Evolutionary conservation across 768 basidiomycete genomes (phyloP).

Genomic region (Lentinula aciculospora): DNA sequence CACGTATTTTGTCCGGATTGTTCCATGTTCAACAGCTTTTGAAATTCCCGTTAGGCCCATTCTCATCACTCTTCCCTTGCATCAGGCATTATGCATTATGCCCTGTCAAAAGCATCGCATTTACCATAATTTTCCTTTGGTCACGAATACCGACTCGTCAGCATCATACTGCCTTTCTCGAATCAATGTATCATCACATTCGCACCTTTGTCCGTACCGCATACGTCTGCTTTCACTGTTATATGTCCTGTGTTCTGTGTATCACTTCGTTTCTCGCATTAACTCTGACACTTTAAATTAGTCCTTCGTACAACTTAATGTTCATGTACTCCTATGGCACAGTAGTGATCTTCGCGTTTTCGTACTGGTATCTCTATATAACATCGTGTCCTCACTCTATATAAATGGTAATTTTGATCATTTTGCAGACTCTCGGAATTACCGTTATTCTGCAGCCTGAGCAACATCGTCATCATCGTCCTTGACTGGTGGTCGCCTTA

Average conservation of each 20-base stretch:
- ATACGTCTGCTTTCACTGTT: neutral
- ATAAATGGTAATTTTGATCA: neutral
- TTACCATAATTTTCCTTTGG: neutral
- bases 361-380: neutral
- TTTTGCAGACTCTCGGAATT: neutral
- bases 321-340: neutral
- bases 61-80: neutral
- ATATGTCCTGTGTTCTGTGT: neutral
- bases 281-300: neutral
- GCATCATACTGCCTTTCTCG: neutral
- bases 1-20: neutral
- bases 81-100: neutral
- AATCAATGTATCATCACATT: neutral
- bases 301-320: neutral
- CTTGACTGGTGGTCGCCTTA: slow-evolving; percentile 46
- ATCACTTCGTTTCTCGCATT: neutral
- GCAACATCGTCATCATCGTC: slow-evolving; percentile 23
- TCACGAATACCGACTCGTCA: neutral
- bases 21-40: neutral
- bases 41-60: neutral
- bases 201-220: neutral
- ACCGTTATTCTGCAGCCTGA: slow-evolving; percentile 6
- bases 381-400: neutral
- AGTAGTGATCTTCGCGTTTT: neutral
- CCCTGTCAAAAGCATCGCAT: neutral